A percentile compares a stretch with the other conserved stretches of the same genome.
Conservation (phyloP, 148 eudicot species). For the Linanthus parryae region DNA sequence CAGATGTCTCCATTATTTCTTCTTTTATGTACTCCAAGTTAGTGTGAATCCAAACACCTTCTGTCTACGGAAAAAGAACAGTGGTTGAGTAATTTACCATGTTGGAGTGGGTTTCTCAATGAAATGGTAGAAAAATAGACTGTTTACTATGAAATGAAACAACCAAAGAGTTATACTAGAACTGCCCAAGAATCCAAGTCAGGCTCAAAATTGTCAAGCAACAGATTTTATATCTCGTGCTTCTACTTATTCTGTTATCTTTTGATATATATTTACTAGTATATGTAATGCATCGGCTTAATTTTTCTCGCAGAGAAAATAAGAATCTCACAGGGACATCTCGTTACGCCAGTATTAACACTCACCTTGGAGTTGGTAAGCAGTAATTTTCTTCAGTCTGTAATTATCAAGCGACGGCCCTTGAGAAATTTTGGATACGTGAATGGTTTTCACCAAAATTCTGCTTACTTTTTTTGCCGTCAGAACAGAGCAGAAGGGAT, state of each 20-base stretch:
- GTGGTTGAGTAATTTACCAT: too few species aligned
- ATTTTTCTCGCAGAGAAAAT: conserved; percentile 68
- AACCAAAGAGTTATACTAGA: too few species aligned
- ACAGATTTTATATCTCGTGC: too few species aligned
- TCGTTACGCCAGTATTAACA: conserved; percentile 98
- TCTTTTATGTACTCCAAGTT: too few species aligned
- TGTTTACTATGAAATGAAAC: too few species aligned
- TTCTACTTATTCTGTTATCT: background rate
- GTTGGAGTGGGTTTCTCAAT: too few species aligned
- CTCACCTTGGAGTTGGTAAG: conserved; percentile 96
- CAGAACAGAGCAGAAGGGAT: conserved; percentile 11
- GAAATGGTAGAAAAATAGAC: too few species aligned
- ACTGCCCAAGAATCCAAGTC: too few species aligned
- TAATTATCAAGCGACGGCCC: background rate
- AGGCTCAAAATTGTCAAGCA: too few species aligned
- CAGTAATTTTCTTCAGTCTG: conserved; percentile 12
- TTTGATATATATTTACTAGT: background rate
- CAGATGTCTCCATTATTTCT: too few species aligned
- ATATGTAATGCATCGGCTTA: conserved; percentile 12
- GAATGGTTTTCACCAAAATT: background rate
- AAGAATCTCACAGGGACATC: conserved; percentile 98
- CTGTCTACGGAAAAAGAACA: too few species aligned
- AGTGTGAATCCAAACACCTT: too few species aligned
- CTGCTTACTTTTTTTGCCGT: background rate
- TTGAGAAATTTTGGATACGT: background rate